Conservation (phyloP, 2,329 filamentous ascomycete genomes). For the Talaromyces sp. region DNA sequence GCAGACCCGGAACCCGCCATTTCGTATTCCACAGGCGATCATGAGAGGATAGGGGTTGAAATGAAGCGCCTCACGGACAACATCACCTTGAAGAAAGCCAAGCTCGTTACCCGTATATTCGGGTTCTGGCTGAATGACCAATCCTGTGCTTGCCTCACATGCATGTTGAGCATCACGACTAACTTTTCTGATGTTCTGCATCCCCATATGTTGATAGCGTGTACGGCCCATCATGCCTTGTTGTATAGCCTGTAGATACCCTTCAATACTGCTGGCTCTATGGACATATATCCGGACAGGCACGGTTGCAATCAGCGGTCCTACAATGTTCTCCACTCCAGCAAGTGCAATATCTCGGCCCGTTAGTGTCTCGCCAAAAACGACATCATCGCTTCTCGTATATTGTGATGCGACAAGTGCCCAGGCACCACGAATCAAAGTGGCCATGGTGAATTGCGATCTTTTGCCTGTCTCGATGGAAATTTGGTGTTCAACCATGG, state of each 20-base stretch:
- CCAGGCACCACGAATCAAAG: constrained; percentile 50
- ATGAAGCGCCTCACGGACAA: constrained; percentile 36
- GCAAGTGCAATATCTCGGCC: constrained; percentile 46
- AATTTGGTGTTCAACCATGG: constrained; percentile 42
- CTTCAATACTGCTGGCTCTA: constrained; percentile 27
- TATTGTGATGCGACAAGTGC: constrained; percentile 47
- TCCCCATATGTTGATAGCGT: constrained; percentile 49
- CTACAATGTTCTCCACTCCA: constrained; percentile 49
- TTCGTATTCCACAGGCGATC: constrained; percentile 46
- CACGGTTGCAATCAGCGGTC: constrained; percentile 50
- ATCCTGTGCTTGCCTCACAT: constrained; percentile 34
- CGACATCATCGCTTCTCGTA: constrained; percentile 44
- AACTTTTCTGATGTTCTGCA: constrained; percentile 48
- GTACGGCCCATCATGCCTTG: constrained; percentile 37
- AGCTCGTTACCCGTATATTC: constrained; percentile 37
- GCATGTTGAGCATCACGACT: constrained; percentile 39
- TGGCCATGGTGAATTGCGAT: constrained; percentile 44
- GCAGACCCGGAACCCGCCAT: constrained; percentile 43
- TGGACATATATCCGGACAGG: constrained; percentile 44
- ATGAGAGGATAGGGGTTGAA: constrained; percentile 52
- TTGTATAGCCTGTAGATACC: constrained; percentile 32
- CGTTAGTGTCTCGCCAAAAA: constrained; percentile 51
- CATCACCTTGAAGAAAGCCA: constrained; percentile 36
- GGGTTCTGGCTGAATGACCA: constrained; percentile 41
- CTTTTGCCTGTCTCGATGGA: constrained; percentile 22